These are phyloP conservation scores for Diaporthe vexans DNA, from an alignment of 2,329 filamentous ascomycete genomes.

Conservation along the genomic window DNA sequence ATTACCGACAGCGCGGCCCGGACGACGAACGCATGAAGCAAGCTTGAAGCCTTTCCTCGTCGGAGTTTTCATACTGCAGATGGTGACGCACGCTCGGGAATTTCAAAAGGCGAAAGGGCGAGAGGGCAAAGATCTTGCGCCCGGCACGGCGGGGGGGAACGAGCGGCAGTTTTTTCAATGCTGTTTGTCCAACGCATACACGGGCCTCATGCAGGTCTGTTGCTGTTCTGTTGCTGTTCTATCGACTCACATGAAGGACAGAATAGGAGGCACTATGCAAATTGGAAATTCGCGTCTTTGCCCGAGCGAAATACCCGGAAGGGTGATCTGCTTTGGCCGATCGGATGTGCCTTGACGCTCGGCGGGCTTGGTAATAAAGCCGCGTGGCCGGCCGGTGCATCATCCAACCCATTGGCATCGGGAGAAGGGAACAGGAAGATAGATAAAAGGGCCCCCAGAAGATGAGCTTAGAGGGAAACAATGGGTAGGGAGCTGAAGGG, in stretches of 20 bases:
- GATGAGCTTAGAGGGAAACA: not conserved
- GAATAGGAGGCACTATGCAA: not conserved
- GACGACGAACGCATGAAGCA: constrained; percentile 2
- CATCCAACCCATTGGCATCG: not conserved
- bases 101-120: constrained; percentile 5
- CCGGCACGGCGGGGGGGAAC: not conserved
- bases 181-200: not conserved
- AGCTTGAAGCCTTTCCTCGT: not conserved
- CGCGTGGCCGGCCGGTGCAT: constrained; percentile 22
- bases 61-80: constrained; percentile 4
- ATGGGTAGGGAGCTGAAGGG: not conserved
- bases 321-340: not conserved
- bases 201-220: not conserved
- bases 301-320: constrained; percentile 6
- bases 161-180: not conserved
- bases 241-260: not conserved
- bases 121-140: not conserved
- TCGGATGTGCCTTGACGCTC: constrained; percentile 23
- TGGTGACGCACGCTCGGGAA: constrained; percentile 18
- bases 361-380: constrained; percentile 27
- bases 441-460: not conserved
- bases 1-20: constrained; percentile 6
- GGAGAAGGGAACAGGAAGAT: not conserved
- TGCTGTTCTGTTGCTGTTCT: not conserved
- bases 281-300: not conserved